phyloP scores from a whole-genome alignment of 2,329 filamentous ascomycete species.

The Microdochium nivale region DNA sequence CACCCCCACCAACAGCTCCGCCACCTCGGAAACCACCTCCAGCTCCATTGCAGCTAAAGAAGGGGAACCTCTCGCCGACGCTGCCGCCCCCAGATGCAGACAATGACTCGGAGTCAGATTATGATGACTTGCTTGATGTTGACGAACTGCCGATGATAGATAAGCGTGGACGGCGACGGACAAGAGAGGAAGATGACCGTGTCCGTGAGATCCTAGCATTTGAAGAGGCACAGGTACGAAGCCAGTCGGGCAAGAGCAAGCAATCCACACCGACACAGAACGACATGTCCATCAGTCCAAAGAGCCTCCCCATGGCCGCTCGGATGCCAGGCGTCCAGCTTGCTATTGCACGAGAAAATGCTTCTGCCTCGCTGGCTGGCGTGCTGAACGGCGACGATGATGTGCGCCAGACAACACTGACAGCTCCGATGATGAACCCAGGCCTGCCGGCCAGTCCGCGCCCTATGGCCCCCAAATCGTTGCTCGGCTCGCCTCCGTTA shows the following conservation, averaged over 20 bases:
- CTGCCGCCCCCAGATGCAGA: constrained; percentile 40
- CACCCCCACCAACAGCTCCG: constrained; percentile 39
- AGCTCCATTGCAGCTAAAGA: constrained; percentile 67
- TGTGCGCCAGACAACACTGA: constrained; percentile 20
- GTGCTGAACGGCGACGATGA: constrained; percentile 31
- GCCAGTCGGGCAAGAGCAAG: constrained; percentile 65
- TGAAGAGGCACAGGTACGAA: constrained; percentile 61
- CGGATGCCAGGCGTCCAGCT: constrained; percentile 11
- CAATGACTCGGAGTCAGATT: constrained; percentile 65
- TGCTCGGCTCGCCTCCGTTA: constrained; percentile 56
- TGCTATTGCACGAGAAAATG: constrained; percentile 26
- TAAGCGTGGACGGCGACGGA: constrained; percentile 69
- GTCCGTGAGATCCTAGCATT: constrained; percentile 62
- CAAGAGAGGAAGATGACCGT: constrained; percentile 78
- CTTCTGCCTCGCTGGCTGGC: constrained; percentile 42
- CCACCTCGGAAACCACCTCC: constrained; percentile 75
- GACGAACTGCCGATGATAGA: constrained; percentile 49
- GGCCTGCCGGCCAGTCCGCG: constrained; percentile 53
- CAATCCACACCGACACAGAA: neutral
- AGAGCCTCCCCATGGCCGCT: constrained; percentile 32
- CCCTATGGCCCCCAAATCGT: constrained; percentile 42
- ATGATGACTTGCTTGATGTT: constrained; percentile 68
- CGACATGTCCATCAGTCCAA: constrained; percentile 25
- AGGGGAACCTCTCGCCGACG: constrained; percentile 20
- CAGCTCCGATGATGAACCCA: constrained; percentile 44